These are phyloP conservation scores for Citrus glauca DNA, from an alignment of 345 rosid species.

Conservation along the genomic window DNA sequence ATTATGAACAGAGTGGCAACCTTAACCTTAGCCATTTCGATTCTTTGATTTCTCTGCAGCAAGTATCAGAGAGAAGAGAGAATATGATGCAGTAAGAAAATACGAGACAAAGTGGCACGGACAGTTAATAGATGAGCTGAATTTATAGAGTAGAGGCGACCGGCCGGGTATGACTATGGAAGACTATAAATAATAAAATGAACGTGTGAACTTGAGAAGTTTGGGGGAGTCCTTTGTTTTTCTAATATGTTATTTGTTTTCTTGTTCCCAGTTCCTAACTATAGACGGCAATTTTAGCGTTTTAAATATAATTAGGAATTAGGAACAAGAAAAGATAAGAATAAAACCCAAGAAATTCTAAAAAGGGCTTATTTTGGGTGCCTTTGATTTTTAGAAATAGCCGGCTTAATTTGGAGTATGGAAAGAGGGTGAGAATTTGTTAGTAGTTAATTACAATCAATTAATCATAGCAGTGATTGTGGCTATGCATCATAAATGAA, in stretches of 20 bases:
- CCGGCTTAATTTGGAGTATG: background rate
- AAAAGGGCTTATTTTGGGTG: background rate
- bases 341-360: background rate
- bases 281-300: background rate
- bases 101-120: background rate
- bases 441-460: too few species aligned
- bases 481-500: too few species aligned
- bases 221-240: background rate
- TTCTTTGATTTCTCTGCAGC: background rate
- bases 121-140: background rate
- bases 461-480: too few species aligned
- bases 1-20: constrained; percentile 32
- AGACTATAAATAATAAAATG: too few species aligned
- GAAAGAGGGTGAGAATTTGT: too few species aligned
- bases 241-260: too few species aligned
- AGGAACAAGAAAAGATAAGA: background rate
- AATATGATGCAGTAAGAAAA: background rate
- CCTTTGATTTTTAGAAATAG: background rate
- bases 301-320: background rate
- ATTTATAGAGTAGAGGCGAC: constrained; percentile 2
- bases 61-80: background rate
- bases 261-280: too few species aligned
- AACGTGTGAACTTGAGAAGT: constrained; percentile 4
- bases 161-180: too few species aligned
- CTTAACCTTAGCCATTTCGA: constrained; percentile 33